Evolutionary conservation across 768 basidiomycete genomes (phyloP).

Genomic region (Lentinula lateritia): DNA sequence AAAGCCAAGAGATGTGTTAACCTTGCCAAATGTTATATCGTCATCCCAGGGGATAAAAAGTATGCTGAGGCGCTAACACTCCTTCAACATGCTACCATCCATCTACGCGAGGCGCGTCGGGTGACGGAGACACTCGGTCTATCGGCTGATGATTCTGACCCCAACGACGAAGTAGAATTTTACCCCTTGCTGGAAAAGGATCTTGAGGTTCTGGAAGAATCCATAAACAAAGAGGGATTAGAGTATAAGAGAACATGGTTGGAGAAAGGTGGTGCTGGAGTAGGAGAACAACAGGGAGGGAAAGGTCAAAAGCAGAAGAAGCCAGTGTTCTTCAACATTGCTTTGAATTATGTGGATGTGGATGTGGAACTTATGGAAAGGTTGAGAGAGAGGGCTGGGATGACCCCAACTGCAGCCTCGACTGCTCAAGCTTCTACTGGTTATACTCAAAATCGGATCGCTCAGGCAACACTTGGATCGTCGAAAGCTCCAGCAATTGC

Average conservation of each 20-base stretch:
- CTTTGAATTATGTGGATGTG: conserved; percentile 85
- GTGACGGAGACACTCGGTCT: conserved; percentile 45
- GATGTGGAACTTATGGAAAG: conserved; percentile 58
- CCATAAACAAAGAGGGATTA: conserved; percentile 39
- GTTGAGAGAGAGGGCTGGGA: conserved; percentile 67
- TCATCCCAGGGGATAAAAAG: conserved; percentile 40
- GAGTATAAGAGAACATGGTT: conserved; percentile 75
- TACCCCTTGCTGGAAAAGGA: conserved; percentile 45
- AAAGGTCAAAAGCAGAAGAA: conserved; percentile 56
- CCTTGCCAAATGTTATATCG: conserved; percentile 70
- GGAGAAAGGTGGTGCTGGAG: conserved; percentile 63
- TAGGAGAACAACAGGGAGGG: conserved; percentile 23
- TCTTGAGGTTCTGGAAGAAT: conserved; percentile 48
- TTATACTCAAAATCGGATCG: too few species aligned
- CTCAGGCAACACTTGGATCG: not conserved
- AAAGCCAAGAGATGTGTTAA: conserved; percentile 70
- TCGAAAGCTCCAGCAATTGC: conserved; percentile 16
- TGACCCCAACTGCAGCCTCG: conserved; percentile 22
- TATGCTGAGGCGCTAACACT: conserved; percentile 71
- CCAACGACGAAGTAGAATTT: conserved; percentile 33
- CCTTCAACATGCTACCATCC: conserved; percentile 63
- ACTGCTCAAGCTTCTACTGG: conserved; percentile 11
- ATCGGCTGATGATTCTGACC: conserved; percentile 38
- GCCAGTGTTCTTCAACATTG: conserved; percentile 90
- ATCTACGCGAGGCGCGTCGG: conserved; percentile 63